These are phyloP conservation scores for Phytophthora nicotianae DNA, from an alignment of 352 stramenopile species.

Conservation along the genomic window DNA sequence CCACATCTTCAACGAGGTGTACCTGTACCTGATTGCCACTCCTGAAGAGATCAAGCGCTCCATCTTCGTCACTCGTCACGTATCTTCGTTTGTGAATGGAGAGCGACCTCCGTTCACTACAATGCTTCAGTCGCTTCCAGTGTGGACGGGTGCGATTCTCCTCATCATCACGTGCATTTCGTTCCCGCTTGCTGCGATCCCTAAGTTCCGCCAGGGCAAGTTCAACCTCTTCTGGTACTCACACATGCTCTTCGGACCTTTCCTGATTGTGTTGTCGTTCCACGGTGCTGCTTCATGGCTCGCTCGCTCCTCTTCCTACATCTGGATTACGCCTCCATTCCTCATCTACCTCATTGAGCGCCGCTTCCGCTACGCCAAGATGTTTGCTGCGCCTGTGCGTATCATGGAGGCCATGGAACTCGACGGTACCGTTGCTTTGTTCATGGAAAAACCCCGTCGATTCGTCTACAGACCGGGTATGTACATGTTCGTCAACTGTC, in stretches of 20 bases:
- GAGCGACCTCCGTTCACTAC: constrained; percentile 62
- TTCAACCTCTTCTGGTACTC: constrained; percentile 88
- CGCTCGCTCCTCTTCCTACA: constrained; percentile 57
- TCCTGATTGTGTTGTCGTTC: constrained; percentile 68
- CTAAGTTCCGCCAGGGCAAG: constrained; percentile 72
- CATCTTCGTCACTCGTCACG: constrained; percentile 62
- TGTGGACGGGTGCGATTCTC: constrained; percentile 77
- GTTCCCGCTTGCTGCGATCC: constrained; percentile 71
- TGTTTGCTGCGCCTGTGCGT: constrained; percentile 65
- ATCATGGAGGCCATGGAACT: constrained; percentile 74
- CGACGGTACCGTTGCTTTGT: constrained; percentile 71
- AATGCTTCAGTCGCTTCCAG: constrained; percentile 71
- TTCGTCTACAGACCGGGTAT: constrained; percentile 80
- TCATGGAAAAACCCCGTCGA: constrained; percentile 78
- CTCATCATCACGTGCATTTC: constrained; percentile 68
- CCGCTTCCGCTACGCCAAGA: constrained; percentile 73
- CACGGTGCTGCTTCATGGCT: constrained; percentile 76
- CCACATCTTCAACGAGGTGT: constrained; percentile 74
- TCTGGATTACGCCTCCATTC: constrained; percentile 70
- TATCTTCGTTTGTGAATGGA: constrained; percentile 52
- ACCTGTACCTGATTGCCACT: constrained; percentile 71
- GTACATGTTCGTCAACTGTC: constrained; percentile 91
- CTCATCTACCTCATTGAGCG: constrained; percentile 73
- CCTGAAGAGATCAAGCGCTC: constrained; percentile 61
- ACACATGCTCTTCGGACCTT: constrained; percentile 80